A percentile compares a stretch with the other conserved stretches of the same genome.
phyloP scores from a whole-genome alignment of 352 stramenopile species.

The Phytophthora cactorum region DNA sequence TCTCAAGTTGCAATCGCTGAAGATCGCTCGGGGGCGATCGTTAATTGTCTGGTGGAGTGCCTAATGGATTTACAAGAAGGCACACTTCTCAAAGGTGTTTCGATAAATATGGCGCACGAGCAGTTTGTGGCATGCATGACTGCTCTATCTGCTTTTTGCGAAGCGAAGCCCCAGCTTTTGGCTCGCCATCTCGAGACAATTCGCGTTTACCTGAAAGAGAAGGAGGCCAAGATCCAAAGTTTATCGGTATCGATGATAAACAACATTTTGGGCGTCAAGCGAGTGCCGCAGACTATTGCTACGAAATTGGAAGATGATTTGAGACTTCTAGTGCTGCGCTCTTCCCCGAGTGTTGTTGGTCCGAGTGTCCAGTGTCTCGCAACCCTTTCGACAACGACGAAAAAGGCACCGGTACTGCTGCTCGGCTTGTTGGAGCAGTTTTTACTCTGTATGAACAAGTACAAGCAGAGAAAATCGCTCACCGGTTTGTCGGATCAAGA shows the following conservation, averaged over 20 bases:
- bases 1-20: slow-evolving; percentile 59
- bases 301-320: slow-evolving; percentile 64
- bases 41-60: slow-evolving; percentile 65
- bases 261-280: slow-evolving; percentile 65
- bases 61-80: slow-evolving; percentile 82
- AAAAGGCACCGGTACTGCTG: slow-evolving; percentile 51
- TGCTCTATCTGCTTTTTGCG: slow-evolving; percentile 76
- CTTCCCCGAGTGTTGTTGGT: slow-evolving; percentile 84
- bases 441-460: slow-evolving; percentile 64
- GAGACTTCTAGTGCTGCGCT: slow-evolving; percentile 61
- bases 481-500: slow-evolving; percentile 41
- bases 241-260: slow-evolving; percentile 68
- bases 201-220: slow-evolving; percentile 74
- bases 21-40: slow-evolving; percentile 65
- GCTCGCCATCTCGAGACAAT: slow-evolving; percentile 69
- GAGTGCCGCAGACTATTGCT: slow-evolving; percentile 54
- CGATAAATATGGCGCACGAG: slow-evolving; percentile 50
- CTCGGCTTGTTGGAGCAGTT: slow-evolving; percentile 75
- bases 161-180: slow-evolving; percentile 69
- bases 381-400: slow-evolving; percentile 51
- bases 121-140: slow-evolving; percentile 84
- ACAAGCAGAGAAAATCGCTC: slow-evolving; percentile 42
- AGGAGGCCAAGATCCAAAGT: slow-evolving; percentile 64
- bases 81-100: slow-evolving; percentile 56
- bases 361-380: slow-evolving; percentile 80